A percentile compares a stretch with the other conserved stretches of the same genome.
phyloP scores from a whole-genome alignment of 2,329 filamentous ascomycete species.

The Fusarium nematophilum region DNA sequence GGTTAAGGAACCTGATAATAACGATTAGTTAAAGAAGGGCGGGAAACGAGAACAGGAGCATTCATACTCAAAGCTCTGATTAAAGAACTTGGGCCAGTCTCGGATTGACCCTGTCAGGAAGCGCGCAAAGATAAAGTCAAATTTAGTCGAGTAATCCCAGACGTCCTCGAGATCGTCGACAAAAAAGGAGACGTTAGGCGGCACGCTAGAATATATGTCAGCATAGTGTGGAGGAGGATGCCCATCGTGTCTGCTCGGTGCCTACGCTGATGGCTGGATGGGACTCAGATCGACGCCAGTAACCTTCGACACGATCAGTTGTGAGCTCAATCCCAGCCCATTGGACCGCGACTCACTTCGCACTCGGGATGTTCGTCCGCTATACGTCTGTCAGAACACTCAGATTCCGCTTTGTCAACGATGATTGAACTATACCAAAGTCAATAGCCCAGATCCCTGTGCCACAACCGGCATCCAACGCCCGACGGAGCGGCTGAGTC shows the following conservation, averaged over 20 bases:
- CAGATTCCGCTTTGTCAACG: accelerated
- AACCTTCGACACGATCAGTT: slow-evolving; percentile 1
- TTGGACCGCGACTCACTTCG: not conserved
- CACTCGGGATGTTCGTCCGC: slow-evolving; percentile 29
- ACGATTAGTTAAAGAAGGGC: accelerated
- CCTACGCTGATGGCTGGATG: slow-evolving; percentile 21
- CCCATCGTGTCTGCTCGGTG: accelerated
- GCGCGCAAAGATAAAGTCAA: slow-evolving; percentile 29
- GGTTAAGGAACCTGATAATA: not conserved
- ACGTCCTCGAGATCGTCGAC: slow-evolving; percentile 21
- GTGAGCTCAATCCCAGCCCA: accelerated
- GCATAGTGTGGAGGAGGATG: not conserved
- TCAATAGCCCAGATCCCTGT: slow-evolving; percentile 32
- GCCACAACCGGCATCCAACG: slow-evolving; percentile 20
- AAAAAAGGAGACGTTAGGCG: slow-evolving; percentile 23
- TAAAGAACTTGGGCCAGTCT: slow-evolving; percentile 30
- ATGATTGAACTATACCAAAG: not conserved
- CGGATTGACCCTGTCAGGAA: slow-evolving; percentile 26
- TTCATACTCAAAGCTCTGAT: slow-evolving; percentile 14
- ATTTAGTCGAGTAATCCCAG: slow-evolving; percentile 20
- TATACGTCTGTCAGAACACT: not conserved
- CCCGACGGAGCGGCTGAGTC: not conserved
- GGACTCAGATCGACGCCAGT: slow-evolving; percentile 28
- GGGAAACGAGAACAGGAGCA: no score
- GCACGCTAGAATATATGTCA: slow-evolving; percentile 5